These are phyloP conservation scores for Hypoxylon lienhwacheense DNA, from an alignment of 495 filamentous ascomycete species.

Conservation along the genomic window DNA sequence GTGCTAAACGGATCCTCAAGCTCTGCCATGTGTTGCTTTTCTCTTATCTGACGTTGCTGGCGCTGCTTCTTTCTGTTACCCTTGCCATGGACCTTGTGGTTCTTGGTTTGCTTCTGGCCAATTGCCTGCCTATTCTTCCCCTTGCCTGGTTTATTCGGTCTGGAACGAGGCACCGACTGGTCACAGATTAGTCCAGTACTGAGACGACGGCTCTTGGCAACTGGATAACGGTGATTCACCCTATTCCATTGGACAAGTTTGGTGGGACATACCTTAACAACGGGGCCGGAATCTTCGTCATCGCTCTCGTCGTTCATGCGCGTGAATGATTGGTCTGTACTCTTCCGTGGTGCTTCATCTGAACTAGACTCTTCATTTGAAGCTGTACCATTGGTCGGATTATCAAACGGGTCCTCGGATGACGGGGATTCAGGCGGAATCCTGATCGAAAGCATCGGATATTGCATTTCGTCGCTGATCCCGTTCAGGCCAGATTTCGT, in stretches of 20 bases:
- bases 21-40: constrained; percentile 18
- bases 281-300: constrained; percentile 48
- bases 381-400: constrained; percentile 34
- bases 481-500: constrained; percentile 67
- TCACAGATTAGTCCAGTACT: constrained; percentile 10
- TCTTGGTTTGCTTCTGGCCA: constrained; percentile 40
- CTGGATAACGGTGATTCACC: background rate
- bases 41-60: constrained; percentile 34
- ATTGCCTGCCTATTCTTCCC: constrained; percentile 37
- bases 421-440: constrained; percentile 32
- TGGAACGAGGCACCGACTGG: constrained; percentile 18
- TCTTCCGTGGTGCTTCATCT: constrained; percentile 32
- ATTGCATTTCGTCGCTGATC: constrained; percentile 57
- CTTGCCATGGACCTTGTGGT: constrained; percentile 7
- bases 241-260: constrained; percentile 1
- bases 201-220: background rate
- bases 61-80: constrained; percentile 28
- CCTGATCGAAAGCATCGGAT: constrained; percentile 61
- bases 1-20: constrained; percentile 24
- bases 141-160: constrained; percentile 30
- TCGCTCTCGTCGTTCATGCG: constrained; percentile 58
- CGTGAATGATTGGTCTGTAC: constrained; percentile 34
- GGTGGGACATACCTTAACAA: constrained; percentile 39
- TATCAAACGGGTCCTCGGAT: constrained; percentile 35
- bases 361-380: constrained; percentile 48